Evolutionary conservation across 345 rosid genomes (phyloP), one percentile per base, ranked within the genome.

Genomic region (Brassica juncea): DNA sequence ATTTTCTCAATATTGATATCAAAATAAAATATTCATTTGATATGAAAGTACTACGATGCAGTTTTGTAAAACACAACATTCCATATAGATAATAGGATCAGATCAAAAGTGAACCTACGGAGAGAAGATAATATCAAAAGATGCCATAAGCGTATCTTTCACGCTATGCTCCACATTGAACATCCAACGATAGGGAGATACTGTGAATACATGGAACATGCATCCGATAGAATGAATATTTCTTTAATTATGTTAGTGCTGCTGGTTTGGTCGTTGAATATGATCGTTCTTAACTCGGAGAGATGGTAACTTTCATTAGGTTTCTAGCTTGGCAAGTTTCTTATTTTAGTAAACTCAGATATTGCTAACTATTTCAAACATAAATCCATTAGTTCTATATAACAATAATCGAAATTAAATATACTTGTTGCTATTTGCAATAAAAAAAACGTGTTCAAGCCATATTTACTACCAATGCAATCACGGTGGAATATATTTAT

Each of bases 91-190:
- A 75, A 25, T 34, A 70, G 32, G 57, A 62, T 77, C 27, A 65
- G 66, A 78, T 78, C 66, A 71, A 78, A 54, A 37, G 35, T 55
- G 76, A 67, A 47, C 80, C 75, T 70, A 47, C 70, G 4, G 16
- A 69, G 15, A 54, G 35, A 44, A 59, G 49, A 59, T 68, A 4
- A 61, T 61, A 70, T 62, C 21, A 16, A 70, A 77, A 62, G 70
- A 71, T 71, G 76, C 76, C 76, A 63, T 71, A 37, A 55, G 57
- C 71, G 66, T 71, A 54, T 77, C 60, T 55, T 16, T 65, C 81
- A 65, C 60, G 81, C 76, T 55, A 55, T 71, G 81, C 66, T 55
- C 72, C 61, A 37, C 76, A 28, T 19, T 70, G 28, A 23, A 60
- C 67, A 71, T 71, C 54, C 54, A 71, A 30, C 27, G 42, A n/a